These are phyloP conservation scores for Cytospora paraplurivora DNA, from an alignment of 2,329 filamentous ascomycete species.

Conservation along the genomic window DNA sequence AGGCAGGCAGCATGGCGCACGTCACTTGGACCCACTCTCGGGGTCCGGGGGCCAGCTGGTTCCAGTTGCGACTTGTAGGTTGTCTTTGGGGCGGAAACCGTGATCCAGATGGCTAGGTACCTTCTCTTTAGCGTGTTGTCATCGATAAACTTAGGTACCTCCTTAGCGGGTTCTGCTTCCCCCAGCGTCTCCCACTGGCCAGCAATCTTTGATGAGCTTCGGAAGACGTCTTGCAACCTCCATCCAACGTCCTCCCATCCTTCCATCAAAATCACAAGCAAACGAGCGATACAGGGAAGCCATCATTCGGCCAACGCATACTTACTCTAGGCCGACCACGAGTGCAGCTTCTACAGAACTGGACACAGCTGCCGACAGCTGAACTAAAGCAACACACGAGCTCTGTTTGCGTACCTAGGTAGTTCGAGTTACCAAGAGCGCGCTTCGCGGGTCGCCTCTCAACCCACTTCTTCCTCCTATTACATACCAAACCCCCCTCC, in stretches of 20 bases:
- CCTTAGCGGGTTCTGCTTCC: background rate
- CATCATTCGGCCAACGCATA: constrained; percentile 12
- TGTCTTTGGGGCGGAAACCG: background rate
- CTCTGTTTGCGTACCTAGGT: constrained; percentile 21
- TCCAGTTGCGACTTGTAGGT: background rate
- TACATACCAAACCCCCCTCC: background rate
- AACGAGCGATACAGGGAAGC: constrained; percentile 17
- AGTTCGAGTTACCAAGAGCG: constrained; percentile 18
- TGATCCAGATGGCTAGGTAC: background rate
- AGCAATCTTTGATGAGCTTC: constrained; percentile 28
- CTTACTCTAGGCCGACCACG: constrained; percentile 1
- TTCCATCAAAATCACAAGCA: constrained; percentile 10
- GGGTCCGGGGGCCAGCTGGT: constrained; percentile 3
- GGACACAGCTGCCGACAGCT: constrained; percentile 19
- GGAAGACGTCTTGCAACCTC: constrained; percentile 23
- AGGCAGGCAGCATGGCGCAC: constrained; percentile 3
- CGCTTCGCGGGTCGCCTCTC: constrained; percentile 18
- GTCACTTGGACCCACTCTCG: background rate
- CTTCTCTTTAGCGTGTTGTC: background rate
- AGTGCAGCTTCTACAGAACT: constrained; percentile 8
- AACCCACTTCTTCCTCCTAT: constrained; percentile 8
- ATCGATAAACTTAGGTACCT: background rate
- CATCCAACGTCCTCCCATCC: constrained; percentile 18
- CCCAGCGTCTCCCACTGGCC: constrained; percentile 11
- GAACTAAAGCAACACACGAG: constrained; percentile 24